Conservation (phyloP, 2,329 filamentous ascomycete species). For the Microsporum audouinii region DNA sequence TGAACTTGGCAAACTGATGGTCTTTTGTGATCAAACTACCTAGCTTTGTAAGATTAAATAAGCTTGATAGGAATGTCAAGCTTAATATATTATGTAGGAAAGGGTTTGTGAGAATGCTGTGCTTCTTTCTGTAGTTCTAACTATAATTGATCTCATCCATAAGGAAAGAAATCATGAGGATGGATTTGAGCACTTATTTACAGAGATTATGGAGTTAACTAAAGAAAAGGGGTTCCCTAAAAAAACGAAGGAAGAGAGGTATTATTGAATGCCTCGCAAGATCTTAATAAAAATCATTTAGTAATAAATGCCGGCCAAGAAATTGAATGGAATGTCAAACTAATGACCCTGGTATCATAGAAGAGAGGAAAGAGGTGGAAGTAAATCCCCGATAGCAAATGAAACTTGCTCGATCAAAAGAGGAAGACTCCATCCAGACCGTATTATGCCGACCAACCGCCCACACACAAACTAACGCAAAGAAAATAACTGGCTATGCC, state of each 20-base stretch:
- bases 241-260: background rate
- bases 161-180: background rate
- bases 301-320: background rate
- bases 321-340: background rate
- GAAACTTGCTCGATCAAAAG: background rate
- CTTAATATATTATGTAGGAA: too few species aligned
- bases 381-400: background rate
- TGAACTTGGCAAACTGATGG: background rate
- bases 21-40: background rate
- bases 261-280: background rate
- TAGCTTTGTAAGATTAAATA: background rate
- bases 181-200: background rate
- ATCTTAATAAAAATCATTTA: background rate
- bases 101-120: too few species aligned
- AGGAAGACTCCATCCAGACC: background rate
- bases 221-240: background rate
- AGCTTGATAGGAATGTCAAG: too few species aligned
- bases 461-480: background rate
- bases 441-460: background rate
- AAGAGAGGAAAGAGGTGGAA: constrained; percentile 7
- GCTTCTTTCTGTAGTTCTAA: background rate
- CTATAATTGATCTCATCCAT: background rate
- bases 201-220: background rate
- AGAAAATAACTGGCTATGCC: background rate
- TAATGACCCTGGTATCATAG: constrained; percentile 8